Evolutionary conservation across 2,329 filamentous ascomycete genomes (phyloP), one percentile per base, ranked within the genome.

Genomic region (Verticillium nonalfalfae): DNA sequence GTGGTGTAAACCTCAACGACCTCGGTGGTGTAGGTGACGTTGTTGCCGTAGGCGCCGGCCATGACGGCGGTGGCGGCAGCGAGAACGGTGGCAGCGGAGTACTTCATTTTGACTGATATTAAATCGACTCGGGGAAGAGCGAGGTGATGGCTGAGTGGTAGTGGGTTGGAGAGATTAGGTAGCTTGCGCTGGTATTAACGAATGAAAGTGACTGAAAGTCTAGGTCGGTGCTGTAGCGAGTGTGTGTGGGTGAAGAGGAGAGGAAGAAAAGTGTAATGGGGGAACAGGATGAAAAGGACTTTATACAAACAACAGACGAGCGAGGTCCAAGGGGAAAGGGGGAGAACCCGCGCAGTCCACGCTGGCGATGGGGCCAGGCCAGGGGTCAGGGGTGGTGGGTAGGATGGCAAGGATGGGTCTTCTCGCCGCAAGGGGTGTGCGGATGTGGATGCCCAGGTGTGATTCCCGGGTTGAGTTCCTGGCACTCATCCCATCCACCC

Each of bases 1-100:
- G 89, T 92, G 77, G 83, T 86, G 79, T 85, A 85, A 62, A 79
- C 76, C 62, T 85, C 86, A 66, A 91, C 83, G 67, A 86, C 78
- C 81, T 89, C 85, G 68, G 87, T 91, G 76, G 81, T 81, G 76
- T 84, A 84, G 73, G 78, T 79, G 68, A 79, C 78, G 74, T 82
- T 82, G 70, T 63, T 61, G 26, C 26, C 35, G 62, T 60, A 62
- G 62, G 61, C 66, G 63, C 63, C 60, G 65, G 74, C 74, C 65
- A 72, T 69, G 67, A 67, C 78, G 74, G 79, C 81, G 70, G 78
- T 76, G 72, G 74, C 79, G 74, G 81, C 78, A 70, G 82, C 81
- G 72, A 82, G 72, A 68, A 83, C 70, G 73, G 78, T 75, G 71
- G 81, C 80, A 73, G 77, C 73, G 72, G 83, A 75, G 83, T 81